phyloP scores from a whole-genome alignment of 78 protist species.

The Emiliania huxleyi region DNA sequence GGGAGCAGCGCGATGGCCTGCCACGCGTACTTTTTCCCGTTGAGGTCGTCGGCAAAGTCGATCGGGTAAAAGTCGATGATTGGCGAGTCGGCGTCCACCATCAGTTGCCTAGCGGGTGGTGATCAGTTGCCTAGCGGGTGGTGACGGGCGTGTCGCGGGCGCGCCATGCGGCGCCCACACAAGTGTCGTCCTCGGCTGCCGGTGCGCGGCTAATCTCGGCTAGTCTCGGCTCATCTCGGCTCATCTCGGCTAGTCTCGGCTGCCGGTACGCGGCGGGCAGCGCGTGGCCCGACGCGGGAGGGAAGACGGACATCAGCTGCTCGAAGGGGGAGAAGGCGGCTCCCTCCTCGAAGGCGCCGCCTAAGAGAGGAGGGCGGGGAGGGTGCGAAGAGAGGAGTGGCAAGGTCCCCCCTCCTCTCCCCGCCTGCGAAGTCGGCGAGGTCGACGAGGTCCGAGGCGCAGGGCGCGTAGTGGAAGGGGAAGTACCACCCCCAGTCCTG shows the following conservation, averaged over 20 bases:
- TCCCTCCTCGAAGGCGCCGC: neutral
- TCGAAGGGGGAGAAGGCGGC: slow-evolving; percentile 88
- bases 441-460: slow-evolving; percentile 64
- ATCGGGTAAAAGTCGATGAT: slow-evolving; percentile 83
- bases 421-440: neutral
- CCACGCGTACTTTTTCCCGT: slow-evolving; percentile 76
- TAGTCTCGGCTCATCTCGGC: too few species aligned
- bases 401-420: too few species aligned
- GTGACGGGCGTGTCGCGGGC: too few species aligned
- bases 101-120: neutral
- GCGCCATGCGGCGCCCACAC: too few species aligned
- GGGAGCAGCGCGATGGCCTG: slow-evolving; percentile 90
- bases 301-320: slow-evolving; percentile 96
- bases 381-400: too few species aligned
- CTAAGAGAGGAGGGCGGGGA: too few species aligned
- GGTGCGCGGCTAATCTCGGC: too few species aligned
- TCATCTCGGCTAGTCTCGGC: too few species aligned
- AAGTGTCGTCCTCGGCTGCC: too few species aligned
- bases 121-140: too few species aligned
- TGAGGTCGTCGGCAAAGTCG: slow-evolving; percentile 71
- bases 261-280: slow-evolving; percentile 68
- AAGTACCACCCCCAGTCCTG: slow-evolving; percentile 56
- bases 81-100: slow-evolving; percentile 61
- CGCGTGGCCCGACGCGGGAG: slow-evolving; percentile 61
- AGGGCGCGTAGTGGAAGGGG: slow-evolving; percentile 96